phyloP scores from a whole-genome alignment of 345 rosid genomes.

The Streptanthus diversifolius region DNA sequence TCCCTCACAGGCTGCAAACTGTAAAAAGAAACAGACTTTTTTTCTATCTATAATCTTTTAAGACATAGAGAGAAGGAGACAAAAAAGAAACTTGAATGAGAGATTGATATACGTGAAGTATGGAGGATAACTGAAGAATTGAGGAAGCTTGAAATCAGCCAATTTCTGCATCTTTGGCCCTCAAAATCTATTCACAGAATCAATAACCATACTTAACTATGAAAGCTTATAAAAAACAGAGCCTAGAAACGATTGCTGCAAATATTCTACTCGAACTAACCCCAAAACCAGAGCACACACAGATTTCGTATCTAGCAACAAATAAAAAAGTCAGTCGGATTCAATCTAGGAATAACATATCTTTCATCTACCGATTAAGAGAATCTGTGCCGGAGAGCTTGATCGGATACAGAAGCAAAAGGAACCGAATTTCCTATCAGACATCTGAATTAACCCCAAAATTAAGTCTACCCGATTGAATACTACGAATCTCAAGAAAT shows the following conservation, averaged over 20 bases:
- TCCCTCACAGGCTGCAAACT: slow-evolving; percentile 97
- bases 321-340: too few species aligned
- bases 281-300: neutral
- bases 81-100: neutral
- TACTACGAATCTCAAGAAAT: too few species aligned
- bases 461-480: too few species aligned
- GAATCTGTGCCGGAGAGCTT: neutral
- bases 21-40: neutral
- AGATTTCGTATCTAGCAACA: neutral
- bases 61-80: neutral
- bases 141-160: slow-evolving; percentile 91
- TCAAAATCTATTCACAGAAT: slow-evolving; percentile 1
- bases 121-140: slow-evolving; percentile 93
- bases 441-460: too few species aligned
- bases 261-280: neutral
- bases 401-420: neutral
- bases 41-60: neutral
- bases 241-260: neutral
- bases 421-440: too few species aligned
- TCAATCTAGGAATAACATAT: too few species aligned
- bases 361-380: too few species aligned
- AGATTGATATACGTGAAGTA: slow-evolving; percentile 73
- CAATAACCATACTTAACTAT: neutral
- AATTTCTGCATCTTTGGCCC: slow-evolving; percentile 60
- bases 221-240: neutral